These are phyloP conservation scores for Nakazawaea laoshanensis DNA, from an alignment of 805 yeast species.

Conservation along the genomic window DNA sequence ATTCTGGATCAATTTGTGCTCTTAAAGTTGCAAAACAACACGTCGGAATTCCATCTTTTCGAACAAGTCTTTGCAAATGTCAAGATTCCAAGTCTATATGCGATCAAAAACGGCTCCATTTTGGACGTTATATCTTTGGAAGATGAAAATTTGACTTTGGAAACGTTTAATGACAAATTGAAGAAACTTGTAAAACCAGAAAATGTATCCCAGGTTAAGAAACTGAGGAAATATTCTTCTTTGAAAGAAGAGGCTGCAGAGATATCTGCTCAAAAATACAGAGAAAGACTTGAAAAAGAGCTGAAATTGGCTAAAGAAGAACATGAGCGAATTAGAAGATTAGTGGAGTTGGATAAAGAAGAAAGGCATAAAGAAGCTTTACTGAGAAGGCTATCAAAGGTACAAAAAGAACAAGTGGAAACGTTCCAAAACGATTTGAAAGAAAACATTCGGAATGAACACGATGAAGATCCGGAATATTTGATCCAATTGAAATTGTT, in stretches of 20 bases:
- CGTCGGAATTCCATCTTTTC: conserved; percentile 38
- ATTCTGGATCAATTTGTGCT: conserved; percentile 26
- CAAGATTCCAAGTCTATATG: conserved; percentile 45
- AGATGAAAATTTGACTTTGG: conserved; percentile 12
- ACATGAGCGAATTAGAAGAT: conserved; percentile 41
- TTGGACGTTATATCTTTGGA: conserved; percentile 32
- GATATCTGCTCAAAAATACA: conserved; percentile 25
- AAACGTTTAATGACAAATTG: conserved; percentile 20
- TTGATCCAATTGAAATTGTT: conserved; percentile 43
- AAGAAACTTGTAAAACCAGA: conserved; percentile 11
- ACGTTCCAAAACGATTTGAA: conserved; percentile 5
- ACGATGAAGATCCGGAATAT: conserved; percentile 33
- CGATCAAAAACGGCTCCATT: conserved; percentile 40
- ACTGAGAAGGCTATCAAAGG: conserved; percentile 3
- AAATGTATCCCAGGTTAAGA: conserved; percentile 3
- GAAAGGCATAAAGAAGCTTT: conserved; percentile 25
- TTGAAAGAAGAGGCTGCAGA: conserved; percentile 34
- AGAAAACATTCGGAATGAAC: conserved; percentile 17
- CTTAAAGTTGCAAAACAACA: conserved; percentile 29
- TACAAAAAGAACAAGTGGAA: conserved; percentile 7
- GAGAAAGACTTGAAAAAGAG: conserved; percentile 28
- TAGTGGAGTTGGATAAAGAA: conserved; percentile 43
- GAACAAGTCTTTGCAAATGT: conserved; percentile 47
- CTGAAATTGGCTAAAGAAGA: conserved; percentile 36
- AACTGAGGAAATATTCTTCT: conserved; percentile 13